Evolutionary conservation across 2,329 filamentous ascomycete species (phyloP).

Genomic region (Penicillium sp.): DNA sequence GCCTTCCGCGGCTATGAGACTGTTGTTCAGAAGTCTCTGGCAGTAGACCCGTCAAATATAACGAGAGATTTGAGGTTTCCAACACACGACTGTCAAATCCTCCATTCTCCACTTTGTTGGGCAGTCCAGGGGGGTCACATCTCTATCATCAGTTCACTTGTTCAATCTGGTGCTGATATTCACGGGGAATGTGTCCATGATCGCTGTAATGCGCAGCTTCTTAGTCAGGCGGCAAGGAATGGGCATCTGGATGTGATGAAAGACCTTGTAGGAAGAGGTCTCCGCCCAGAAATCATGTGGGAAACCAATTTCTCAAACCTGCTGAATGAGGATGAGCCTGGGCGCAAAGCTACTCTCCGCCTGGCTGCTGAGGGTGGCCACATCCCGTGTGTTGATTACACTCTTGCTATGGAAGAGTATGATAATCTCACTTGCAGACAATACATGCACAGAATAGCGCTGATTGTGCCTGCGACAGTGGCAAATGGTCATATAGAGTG

Average conservation of each 20-base stretch:
- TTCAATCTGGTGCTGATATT: background rate
- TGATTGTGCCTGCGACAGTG: background rate
- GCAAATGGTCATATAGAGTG: background rate
- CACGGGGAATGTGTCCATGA: too few relatives aligned
- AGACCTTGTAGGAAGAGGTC: background rate
- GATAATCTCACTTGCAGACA: background rate
- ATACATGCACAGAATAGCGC: background rate
- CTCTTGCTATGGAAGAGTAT: background rate
- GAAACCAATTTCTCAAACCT: background rate
- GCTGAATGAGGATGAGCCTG: background rate
- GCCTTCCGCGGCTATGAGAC: background rate
- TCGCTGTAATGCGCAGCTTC: background rate
- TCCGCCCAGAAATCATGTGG: background rate
- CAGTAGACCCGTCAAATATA: background rate
- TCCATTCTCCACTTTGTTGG: constrained; percentile 1
- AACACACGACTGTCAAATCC: background rate
- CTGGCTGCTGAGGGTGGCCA: background rate
- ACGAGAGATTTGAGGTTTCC: background rate
- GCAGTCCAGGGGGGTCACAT: background rate
- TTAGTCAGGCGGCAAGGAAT: background rate
- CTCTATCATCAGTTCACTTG: background rate
- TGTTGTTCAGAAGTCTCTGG: background rate
- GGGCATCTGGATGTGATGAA: background rate
- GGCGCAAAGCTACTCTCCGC: background rate
- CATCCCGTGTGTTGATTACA: background rate